Conservation (phyloP, 306 rosid species). For the Cyamopsis tetragonoloba region DNA sequence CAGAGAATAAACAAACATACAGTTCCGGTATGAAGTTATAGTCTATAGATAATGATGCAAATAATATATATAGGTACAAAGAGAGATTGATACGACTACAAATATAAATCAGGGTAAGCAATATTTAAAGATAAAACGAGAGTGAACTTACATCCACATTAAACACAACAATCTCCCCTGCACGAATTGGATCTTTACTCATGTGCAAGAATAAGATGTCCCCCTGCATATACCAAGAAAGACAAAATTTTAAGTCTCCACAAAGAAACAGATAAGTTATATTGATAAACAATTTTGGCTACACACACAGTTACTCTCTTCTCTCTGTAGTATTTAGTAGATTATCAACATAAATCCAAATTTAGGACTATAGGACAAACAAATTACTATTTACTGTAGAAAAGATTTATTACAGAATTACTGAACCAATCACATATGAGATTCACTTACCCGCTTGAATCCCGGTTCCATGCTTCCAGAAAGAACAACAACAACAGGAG, state of each 20-base stretch:
- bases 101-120: not conserved
- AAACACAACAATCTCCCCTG: constrained; percentile 96
- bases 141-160: constrained; percentile 71
- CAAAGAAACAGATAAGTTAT: not conserved
- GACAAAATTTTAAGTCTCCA: constrained; percentile 4
- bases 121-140: not conserved
- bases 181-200: constrained; percentile 89
- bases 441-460: constrained; percentile 66
- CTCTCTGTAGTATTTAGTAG: not conserved
- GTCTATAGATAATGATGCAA: not conserved
- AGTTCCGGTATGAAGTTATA: not conserved
- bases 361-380: not conserved
- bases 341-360: not conserved
- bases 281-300: not conserved
- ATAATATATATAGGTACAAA: not conserved
- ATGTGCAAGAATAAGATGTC: constrained; percentile 92
- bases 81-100: not conserved
- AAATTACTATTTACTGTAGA: not conserved
- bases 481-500: constrained; percentile 79
- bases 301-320: constrained; percentile 8
- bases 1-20: not conserved
- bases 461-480: constrained; percentile 94
- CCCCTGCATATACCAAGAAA: constrained; percentile 45
- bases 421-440: constrained; percentile 27
- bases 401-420: not conserved